Percentiles rank a stretch among this genome's conserved stretches.
Conservation (phyloP, 371 early-diverging fungal genomes). For the Mucor mucedo region DNA sequence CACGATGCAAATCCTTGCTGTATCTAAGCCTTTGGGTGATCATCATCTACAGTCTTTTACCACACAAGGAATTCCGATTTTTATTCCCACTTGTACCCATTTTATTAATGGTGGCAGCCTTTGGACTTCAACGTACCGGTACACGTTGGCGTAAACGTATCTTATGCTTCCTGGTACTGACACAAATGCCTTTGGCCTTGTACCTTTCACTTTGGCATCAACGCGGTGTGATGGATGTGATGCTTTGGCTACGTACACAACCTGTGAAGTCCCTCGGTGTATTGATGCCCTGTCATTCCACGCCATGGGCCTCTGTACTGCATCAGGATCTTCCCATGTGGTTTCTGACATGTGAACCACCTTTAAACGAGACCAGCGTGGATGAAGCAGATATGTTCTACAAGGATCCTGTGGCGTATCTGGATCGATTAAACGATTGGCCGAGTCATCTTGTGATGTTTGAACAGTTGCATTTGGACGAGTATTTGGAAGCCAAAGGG, state of each 20-base stretch:
- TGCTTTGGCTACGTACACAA: conserved; percentile 69
- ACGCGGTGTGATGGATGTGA: conserved; percentile 90
- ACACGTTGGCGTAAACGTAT: conserved; percentile 29
- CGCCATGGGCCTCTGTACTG: conserved; percentile 84
- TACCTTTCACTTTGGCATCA: conserved; percentile 84
- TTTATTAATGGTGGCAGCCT: conserved; percentile 66
- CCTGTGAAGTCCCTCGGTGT: conserved; percentile 44
- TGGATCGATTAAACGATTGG: conserved; percentile 43
- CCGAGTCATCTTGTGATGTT: conserved; percentile 76
- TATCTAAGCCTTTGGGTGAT: conserved; percentile 54
- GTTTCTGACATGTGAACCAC: conserved; percentile 93
- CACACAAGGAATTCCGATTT: conserved; percentile 96
- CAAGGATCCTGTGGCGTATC: conserved; percentile 63
- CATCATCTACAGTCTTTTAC: conserved; percentile 71
- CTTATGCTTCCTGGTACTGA: conserved; percentile 49
- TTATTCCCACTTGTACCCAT: conserved; percentile 86
- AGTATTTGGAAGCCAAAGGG: conserved; percentile 25
- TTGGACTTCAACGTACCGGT: conserved; percentile 44
- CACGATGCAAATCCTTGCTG: conserved; percentile 23
- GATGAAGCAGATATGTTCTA: conserved; percentile 90
- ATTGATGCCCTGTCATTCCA: conserved; percentile 96
- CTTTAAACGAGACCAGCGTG: conserved; percentile 50
- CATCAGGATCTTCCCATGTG: conserved; percentile 69
- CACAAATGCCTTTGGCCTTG: conserved; percentile 71
- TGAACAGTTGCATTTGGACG: conserved; percentile 48